A percentile compares a stretch with the other conserved stretches of the same genome.
These are phyloP conservation scores for Besnoitia besnoiti DNA, from an alignment of 169 alveolate species.

Conservation along the genomic window DNA sequence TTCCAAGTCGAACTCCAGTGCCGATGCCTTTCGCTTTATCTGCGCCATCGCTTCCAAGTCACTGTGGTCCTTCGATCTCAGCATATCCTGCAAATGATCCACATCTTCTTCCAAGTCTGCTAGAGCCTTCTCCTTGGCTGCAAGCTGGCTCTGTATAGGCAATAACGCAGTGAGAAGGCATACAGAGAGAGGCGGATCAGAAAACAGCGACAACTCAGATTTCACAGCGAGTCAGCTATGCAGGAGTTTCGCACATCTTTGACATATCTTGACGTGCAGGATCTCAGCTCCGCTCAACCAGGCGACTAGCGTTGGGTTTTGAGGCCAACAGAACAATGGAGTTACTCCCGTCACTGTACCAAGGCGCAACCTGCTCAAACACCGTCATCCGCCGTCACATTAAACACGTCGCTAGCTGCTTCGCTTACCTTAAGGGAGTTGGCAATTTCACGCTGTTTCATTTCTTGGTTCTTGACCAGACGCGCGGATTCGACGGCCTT, in stretches of 20 bases:
- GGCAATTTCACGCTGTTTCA: neutral
- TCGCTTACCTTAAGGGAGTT: neutral
- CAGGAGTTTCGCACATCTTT: no score
- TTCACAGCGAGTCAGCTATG: no score
- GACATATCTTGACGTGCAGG: no score
- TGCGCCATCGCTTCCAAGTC: neutral
- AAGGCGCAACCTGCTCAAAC: no score
- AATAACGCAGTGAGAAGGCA: no score
- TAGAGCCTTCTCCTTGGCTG: neutral
- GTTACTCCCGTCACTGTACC: no score
- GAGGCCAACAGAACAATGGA: no score
- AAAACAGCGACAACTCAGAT: neutral
- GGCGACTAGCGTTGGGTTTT: no score
- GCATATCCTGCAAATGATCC: neutral
- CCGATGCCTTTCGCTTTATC: neutral
- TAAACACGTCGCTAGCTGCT: no score
- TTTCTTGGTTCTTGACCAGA: neutral
- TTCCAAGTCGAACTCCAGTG: neutral
- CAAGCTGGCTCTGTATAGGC: constrained; percentile 5
- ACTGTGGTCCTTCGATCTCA: constrained; percentile 9
- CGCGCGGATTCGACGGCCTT: neutral
- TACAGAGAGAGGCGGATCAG: neutral
- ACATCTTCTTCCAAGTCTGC: neutral
- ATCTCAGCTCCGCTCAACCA: no score
- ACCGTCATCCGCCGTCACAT: no score